Conservation (phyloP, 805 yeast genomes). For the Nakazawaea ishiwadae region DNA sequence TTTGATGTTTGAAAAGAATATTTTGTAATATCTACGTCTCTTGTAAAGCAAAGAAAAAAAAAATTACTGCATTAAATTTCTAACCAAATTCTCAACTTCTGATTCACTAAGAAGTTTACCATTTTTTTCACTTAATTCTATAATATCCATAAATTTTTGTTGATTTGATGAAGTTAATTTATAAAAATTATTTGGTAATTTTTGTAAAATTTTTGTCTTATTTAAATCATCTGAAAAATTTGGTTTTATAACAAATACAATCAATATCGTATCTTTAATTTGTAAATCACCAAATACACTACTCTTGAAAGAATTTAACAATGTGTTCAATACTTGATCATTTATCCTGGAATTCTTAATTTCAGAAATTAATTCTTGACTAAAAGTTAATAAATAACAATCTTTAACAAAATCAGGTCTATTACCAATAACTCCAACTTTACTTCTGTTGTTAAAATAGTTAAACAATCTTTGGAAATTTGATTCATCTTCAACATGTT, state of each 20-base stretch:
- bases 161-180: conserved; percentile 7
- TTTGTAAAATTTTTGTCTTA: not conserved
- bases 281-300: not conserved
- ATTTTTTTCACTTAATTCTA: conserved; percentile 2
- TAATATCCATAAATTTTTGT: conserved; percentile 7
- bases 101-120: not conserved
- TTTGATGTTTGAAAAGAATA: conserved; percentile 1
- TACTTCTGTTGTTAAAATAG: conserved; percentile 40
- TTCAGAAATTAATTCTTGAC: not conserved
- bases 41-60: too few relatives aligned
- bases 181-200: conserved; percentile 8
- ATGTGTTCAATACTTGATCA: not conserved
- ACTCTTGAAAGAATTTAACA: conserved; percentile 4
- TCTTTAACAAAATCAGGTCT: conserved; percentile 53
- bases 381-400: conserved; percentile 49
- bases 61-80: conserved; percentile 2
- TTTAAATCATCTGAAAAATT: conserved; percentile 6
- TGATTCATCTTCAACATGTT: conserved; percentile 15
- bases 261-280: conserved; percentile 6
- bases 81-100: conserved; percentile 6
- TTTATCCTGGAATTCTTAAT: not conserved
- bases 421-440: conserved; percentile 57
- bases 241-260: conserved; percentile 10
- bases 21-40: too few relatives aligned
- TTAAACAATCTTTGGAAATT: conserved; percentile 32